Percentiles rank a stretch among this genome's conserved stretches.
These are phyloP conservation scores for Trametes cingulata DNA, from an alignment of 768 basidiomycete species.

Conservation along the genomic window DNA sequence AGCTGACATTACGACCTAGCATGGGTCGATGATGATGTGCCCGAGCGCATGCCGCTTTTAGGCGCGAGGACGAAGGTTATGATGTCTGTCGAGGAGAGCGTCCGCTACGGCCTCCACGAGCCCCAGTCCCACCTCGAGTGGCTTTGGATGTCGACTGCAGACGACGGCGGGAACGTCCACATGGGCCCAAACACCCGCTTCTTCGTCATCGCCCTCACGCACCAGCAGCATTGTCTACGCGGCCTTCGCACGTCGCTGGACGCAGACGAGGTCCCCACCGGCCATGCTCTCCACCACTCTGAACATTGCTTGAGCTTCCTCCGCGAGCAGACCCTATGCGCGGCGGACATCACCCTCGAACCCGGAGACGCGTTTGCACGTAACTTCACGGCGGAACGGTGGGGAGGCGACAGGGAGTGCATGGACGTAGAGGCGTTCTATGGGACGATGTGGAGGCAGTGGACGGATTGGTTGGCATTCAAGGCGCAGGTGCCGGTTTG, in stretches of 20 bases:
- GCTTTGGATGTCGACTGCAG: constrained; percentile 1
- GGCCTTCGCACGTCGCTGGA: constrained; percentile 28
- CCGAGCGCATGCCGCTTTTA: background rate
- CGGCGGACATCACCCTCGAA: constrained; percentile 9
- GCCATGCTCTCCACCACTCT: background rate
- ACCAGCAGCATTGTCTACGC: constrained; percentile 30
- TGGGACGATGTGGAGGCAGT: constrained; percentile 25
- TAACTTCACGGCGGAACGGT: constrained; percentile 4
- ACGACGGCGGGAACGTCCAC: constrained; percentile 26
- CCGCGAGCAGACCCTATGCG: constrained; percentile 15
- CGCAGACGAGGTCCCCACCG: background rate
- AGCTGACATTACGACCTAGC: background rate
- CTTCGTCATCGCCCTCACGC: constrained; percentile 27
- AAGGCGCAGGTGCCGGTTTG: background rate
- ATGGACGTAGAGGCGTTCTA: constrained; percentile 25
- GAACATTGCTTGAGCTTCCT: constrained; percentile 14
- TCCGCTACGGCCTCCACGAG: background rate
- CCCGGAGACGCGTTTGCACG: background rate
- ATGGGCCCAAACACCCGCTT: constrained; percentile 29
- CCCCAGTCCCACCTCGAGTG: constrained; percentile 4
- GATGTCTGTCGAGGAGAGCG: constrained; percentile 11
- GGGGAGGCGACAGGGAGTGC: background rate
- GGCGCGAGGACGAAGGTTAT: background rate
- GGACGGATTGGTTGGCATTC: constrained; percentile 9
- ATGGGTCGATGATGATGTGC: constrained; percentile 17